Conservation (phyloP, 305 asterid species). For the Solanum hybrid region DNA sequence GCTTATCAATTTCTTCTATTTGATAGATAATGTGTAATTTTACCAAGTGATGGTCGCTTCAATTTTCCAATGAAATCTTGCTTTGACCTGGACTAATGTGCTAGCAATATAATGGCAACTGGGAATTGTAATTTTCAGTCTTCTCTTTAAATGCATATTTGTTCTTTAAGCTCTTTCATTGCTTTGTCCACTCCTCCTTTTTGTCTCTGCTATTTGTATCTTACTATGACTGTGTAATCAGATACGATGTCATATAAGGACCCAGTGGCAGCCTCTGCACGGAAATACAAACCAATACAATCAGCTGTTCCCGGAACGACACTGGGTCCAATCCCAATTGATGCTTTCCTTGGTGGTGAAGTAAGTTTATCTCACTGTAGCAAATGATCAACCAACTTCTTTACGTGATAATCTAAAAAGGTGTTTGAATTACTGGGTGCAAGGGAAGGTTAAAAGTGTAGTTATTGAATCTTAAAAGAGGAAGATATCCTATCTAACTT, state of each 20-base stretch:
- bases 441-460: not conserved
- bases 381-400: not conserved
- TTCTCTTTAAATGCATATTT: not conserved
- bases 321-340: conserved; percentile 88
- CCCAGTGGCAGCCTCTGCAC: conserved; percentile 85
- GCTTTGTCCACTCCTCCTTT: not conserved
- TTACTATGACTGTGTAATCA: conserved; percentile 27
- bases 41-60: not conserved
- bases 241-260: conserved; percentile 86
- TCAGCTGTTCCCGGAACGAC: conserved; percentile 99
- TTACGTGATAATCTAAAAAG: not conserved
- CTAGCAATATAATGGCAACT: not conserved
- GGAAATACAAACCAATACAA: conserved; percentile 85
- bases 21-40: not conserved
- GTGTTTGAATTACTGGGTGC: not conserved
- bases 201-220: conserved; percentile 3
- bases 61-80: not conserved
- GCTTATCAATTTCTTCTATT: not conserved
- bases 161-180: conserved; percentile 2
- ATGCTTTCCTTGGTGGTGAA: conserved; percentile 91
- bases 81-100: not conserved
- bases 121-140: not conserved
- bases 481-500: not conserved
- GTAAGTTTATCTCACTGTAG: conserved; percentile 28
- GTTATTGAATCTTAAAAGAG: not conserved